phyloP scores from a whole-genome alignment of 192 early-diverging fungal genomes.

The Backusella tuberculispora region DNA sequence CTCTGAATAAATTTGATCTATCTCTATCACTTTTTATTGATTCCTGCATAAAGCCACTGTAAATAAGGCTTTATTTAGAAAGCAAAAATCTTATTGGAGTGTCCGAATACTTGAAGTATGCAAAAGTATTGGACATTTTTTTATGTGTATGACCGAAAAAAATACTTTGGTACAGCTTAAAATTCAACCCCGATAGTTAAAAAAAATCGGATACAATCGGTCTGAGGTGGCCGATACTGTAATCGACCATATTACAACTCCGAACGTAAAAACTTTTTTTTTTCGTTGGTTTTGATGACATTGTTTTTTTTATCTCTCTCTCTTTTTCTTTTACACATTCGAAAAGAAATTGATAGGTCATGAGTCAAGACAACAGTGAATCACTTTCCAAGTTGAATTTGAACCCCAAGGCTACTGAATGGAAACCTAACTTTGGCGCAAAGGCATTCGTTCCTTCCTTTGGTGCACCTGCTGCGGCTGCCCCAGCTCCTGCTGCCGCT shows the following conservation, averaged over 20 bases:
- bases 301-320: neutral
- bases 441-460: constrained; percentile 75
- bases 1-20: too few relatives aligned
- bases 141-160: too few relatives aligned
- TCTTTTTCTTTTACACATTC: neutral
- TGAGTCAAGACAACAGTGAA: constrained; percentile 45
- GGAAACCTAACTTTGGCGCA: constrained; percentile 69
- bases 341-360: constrained; percentile 14
- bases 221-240: too few relatives aligned
- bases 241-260: neutral
- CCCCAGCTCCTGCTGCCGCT: constrained; percentile 39
- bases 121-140: too few relatives aligned
- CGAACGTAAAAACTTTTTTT: neutral
- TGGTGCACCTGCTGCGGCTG: constrained; percentile 44
- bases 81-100: too few relatives aligned
- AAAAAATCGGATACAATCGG: too few relatives aligned
- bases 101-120: too few relatives aligned
- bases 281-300: neutral
- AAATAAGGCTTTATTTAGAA: too few relatives aligned
- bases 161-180: too few relatives aligned
- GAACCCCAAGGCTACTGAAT: constrained; percentile 67
- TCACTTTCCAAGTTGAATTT: constrained; percentile 59
- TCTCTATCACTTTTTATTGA: too few relatives aligned
- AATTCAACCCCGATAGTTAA: too few relatives aligned
- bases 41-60: too few relatives aligned